Evolutionary conservation across 768 basidiomycete species (phyloP).

Genomic region (Tephrocybe sp.): DNA sequence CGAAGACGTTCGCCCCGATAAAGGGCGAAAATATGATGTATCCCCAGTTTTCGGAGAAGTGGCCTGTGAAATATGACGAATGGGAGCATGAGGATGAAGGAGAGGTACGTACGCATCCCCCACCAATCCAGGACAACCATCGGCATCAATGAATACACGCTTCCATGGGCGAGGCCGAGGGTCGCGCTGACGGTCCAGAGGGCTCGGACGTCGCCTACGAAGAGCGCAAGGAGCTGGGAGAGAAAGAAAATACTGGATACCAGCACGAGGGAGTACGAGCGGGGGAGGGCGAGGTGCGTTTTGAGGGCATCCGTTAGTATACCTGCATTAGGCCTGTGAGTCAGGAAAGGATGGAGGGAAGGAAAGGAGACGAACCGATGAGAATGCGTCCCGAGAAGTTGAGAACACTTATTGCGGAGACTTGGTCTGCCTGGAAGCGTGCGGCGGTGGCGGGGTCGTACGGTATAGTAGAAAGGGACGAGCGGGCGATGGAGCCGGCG

Average conservation of each 20-base stretch:
- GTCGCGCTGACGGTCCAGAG: constrained; percentile 62
- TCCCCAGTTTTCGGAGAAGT: constrained; percentile 88
- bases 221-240: constrained; percentile 64
- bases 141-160: constrained; percentile 68
- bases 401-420: constrained; percentile 77
- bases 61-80: constrained; percentile 35
- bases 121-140: constrained; percentile 82
- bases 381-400: constrained; percentile 58
- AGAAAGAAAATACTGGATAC: constrained; percentile 68
- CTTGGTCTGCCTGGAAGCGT: constrained; percentile 81
- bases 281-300: constrained; percentile 54
- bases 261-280: constrained; percentile 66
- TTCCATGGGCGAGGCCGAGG: constrained; percentile 72
- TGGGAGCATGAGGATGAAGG: background rate
- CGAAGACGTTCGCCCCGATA: constrained; percentile 78
- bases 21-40: constrained; percentile 75
- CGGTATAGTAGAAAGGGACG: constrained; percentile 56
- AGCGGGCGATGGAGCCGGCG: constrained; percentile 70
- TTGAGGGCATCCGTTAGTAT: constrained; percentile 65
- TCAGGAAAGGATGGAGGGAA: background rate
- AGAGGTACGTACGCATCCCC: constrained; percentile 63
- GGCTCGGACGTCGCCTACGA: constrained; percentile 52
- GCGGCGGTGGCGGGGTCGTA: constrained; percentile 72
- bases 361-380: constrained; percentile 50
- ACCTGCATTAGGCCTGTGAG: too few relatives aligned